These are phyloP conservation scores for Aspergillus texensis DNA, from an alignment of 2,329 filamentous ascomycete genomes.

Conservation along the genomic window DNA sequence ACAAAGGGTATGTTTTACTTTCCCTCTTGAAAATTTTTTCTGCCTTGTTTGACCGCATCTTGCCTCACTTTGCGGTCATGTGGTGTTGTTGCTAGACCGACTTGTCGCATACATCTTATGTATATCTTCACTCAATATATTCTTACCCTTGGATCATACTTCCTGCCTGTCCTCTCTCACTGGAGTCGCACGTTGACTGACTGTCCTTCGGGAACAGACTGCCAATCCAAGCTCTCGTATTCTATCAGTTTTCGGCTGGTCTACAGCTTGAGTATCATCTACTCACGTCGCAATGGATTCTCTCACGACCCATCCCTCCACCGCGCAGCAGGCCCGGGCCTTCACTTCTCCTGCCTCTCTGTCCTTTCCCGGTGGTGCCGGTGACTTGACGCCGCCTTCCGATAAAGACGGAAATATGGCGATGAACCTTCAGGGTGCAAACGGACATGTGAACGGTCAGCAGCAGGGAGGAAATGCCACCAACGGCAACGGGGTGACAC, in stretches of 20 bases:
- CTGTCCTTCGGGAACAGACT: conserved; percentile 26
- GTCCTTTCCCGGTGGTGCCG: conserved; percentile 83
- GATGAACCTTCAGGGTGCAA: conserved; percentile 48
- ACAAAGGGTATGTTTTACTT: conserved; percentile 56
- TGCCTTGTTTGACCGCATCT: conserved; percentile 4
- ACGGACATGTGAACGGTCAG: conserved; percentile 53
- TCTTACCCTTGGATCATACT: conserved; percentile 10
- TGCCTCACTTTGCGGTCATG: not conserved
- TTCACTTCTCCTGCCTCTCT: conserved; percentile 92
- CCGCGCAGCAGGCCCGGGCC: conserved; percentile 89
- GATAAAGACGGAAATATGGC: conserved; percentile 65
- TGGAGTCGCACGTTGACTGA: conserved; percentile 12
- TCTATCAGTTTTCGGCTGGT: conserved; percentile 25
- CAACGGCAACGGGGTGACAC: conserved; percentile 78
- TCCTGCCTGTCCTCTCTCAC: not conserved
- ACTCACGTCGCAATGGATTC: conserved; percentile 70
- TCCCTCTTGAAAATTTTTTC: conserved; percentile 7
- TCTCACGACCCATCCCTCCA: conserved; percentile 88
- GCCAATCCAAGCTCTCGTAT: conserved; percentile 23
- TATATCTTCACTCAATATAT: conserved; percentile 24
- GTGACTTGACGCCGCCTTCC: conserved; percentile 77
- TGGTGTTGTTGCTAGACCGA: not conserved
- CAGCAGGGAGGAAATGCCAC: conserved; percentile 62
- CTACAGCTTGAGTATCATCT: conserved; percentile 29
- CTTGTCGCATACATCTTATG: conserved; percentile 5